These are phyloP conservation scores for Petunia axillaris DNA, from an alignment of 257 asterid genomes.

Conservation along the genomic window DNA sequence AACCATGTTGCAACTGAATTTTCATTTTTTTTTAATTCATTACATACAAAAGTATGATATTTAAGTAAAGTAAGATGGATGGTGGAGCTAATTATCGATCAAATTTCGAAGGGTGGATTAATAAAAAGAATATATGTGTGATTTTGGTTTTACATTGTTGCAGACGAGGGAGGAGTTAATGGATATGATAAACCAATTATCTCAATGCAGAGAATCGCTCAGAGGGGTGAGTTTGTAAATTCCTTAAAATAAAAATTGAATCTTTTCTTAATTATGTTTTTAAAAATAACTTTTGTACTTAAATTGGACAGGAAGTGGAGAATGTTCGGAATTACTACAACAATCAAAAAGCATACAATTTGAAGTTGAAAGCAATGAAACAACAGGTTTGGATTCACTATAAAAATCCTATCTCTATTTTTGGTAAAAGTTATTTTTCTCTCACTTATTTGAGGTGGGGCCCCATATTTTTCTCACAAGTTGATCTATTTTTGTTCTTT, in stretches of 20 bases:
- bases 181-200: slow-evolving; percentile 43
- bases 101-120: no score
- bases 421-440: neutral
- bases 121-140: neutral
- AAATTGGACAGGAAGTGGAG: slow-evolving; percentile 30
- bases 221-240: slow-evolving; percentile 46
- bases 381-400: slow-evolving; percentile 40
- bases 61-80: no score
- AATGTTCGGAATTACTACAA: slow-evolving; percentile 40
- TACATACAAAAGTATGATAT: no score
- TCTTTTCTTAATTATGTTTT: slow-evolving; percentile 20
- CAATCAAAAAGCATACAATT: slow-evolving; percentile 41
- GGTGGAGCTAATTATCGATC: no score
- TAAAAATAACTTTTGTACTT: neutral
- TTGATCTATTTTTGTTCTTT: neutral
- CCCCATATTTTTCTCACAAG: neutral
- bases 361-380: slow-evolving; percentile 43
- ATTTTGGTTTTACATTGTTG: neutral
- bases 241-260: neutral
- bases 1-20: no score
- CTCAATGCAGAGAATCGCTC: slow-evolving; percentile 43
- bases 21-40: no score
- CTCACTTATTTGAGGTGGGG: neutral
- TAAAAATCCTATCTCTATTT: neutral
- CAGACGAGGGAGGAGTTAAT: slow-evolving; percentile 49